Base-by-base conservation (phyloP, 352 stramenopile genomes). In the Globisporangium recalcitrans region DNA sequence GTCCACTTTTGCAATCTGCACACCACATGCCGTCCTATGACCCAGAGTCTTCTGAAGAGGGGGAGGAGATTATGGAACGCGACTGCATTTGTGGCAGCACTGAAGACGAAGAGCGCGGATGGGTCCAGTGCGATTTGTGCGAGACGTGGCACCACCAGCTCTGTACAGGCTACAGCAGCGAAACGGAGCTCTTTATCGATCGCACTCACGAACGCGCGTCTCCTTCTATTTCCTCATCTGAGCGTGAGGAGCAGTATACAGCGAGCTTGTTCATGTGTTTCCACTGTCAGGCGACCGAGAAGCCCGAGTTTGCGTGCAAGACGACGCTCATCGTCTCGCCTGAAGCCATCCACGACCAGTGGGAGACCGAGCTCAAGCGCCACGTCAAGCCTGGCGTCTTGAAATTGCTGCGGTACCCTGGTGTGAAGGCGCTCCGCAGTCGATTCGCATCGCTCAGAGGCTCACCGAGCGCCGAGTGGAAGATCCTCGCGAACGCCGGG, bases 281-380 rank as follows among this genome's bases (percentile, higher is more conserved):
- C 48, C 70, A 82, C 7, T 92, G 83, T 49, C 75, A 90, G 46
- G 65, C 71, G 4, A 58, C 67, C 24, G 64, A 86, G 29, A 62
- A 69, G 4, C 63, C 78, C 29, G 54, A 62, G 29, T 73, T 86
- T 21, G 48, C 70, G 4, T 78, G 73, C 67, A 83, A 87, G 66
- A 87, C 88, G 10, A 98, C 92, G 24, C 70, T 98, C n/a, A 98
- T 98, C 49, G 90, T 98, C 1, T 96, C 88, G 1, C 94, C 94
- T 3, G 74, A 90, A 56, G 78, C 93, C 21, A 98, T 98, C 62
- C 68, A 95, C 44, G 67, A 80, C 34, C 94, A 98, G 67, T 98
- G 94, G 94, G 69, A 90, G 34, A 69, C 70, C 2, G 94, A 98
- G 65, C 80, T 98, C 42, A 75, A 77, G 52, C 73, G 80, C 7